phyloP scores from a whole-genome alignment of 306 rosid species.

The Prinsepia uniflora region DNA sequence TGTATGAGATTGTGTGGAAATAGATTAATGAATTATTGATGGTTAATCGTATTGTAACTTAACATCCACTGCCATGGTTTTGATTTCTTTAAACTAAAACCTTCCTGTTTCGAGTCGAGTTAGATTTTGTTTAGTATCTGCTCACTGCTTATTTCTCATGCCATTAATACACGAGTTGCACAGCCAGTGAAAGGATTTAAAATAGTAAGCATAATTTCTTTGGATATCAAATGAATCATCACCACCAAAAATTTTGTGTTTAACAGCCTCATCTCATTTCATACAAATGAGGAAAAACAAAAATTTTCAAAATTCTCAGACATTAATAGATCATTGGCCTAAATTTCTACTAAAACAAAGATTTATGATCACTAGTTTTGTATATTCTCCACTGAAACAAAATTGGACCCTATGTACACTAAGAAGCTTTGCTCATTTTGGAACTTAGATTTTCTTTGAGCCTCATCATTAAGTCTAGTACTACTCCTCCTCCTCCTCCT shows the following conservation, averaged over 20 bases:
- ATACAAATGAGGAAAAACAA: slow-evolving; percentile 13
- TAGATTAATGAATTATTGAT: too few species aligned
- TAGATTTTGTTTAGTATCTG: too few species aligned
- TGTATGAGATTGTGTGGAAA: too few species aligned
- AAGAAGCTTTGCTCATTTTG: slow-evolving; percentile 7
- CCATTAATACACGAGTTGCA: too few species aligned
- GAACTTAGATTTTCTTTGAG: slow-evolving; percentile 6
- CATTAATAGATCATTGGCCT: slow-evolving; percentile 18
- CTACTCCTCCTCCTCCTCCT: slow-evolving; percentile 18
- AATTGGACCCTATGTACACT: slow-evolving; percentile 10
- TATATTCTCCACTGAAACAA: slow-evolving; percentile 12
- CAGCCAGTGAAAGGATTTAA: too few species aligned
- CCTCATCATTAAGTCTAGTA: slow-evolving; percentile 23
- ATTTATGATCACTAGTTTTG: neutral
- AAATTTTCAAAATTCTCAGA: slow-evolving; percentile 14
- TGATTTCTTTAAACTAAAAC: too few species aligned
- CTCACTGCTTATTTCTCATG: too few species aligned
- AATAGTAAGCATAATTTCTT: neutral
- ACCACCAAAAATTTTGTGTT: slow-evolving; percentile 16
- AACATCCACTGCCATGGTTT: too few species aligned
- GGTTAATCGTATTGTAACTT: too few species aligned
- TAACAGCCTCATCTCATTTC: slow-evolving; percentile 15
- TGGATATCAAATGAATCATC: slow-evolving; percentile 9
- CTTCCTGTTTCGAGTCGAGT: too few species aligned
- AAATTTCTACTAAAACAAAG: neutral